Conservation (phyloP, 306 rosid species). For the Purshia tridentata region DNA sequence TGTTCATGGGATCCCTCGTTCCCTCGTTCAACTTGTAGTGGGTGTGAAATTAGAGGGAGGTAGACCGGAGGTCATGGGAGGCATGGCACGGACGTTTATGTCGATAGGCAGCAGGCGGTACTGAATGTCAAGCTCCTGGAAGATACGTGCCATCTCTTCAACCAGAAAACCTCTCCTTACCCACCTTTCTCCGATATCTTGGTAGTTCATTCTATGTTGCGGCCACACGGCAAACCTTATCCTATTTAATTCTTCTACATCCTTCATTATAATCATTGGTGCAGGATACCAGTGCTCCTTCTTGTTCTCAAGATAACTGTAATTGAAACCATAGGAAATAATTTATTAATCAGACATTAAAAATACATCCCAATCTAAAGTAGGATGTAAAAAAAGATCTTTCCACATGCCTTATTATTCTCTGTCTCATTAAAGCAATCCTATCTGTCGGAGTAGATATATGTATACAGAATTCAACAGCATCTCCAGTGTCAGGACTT, state of each 20-base stretch:
- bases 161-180: conserved; percentile 57
- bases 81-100: conserved; percentile 56
- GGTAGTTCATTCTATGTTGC: conserved; percentile 77
- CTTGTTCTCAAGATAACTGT: conserved; percentile 77
- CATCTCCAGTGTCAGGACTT: conserved; percentile 90
- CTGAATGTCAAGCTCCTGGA: conserved; percentile 72
- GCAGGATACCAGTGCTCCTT: conserved; percentile 85
- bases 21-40: conserved; percentile 35
- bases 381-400: not conserved
- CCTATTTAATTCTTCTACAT: conserved; percentile 50
- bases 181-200: conserved; percentile 78
- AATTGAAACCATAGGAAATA: conserved; percentile 7
- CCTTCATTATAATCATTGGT: conserved; percentile 61
- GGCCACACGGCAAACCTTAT: conserved; percentile 65
- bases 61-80: conserved; percentile 47
- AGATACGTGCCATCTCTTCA: conserved; percentile 75
- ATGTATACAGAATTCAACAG: conserved; percentile 69
- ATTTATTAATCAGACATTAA: conserved; percentile 6
- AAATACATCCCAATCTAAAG: not conserved
- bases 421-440: conserved; percentile 55
- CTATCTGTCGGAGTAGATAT: conserved; percentile 74
- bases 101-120: conserved; percentile 70
- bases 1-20: not conserved
- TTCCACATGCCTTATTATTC: conserved; percentile 54
- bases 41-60: conserved; percentile 50